Percentiles rank a stretch among this genome's conserved stretches.
Conservation (phyloP, 1,284 basidiomycete species). For the Malassezia restricta region DNA sequence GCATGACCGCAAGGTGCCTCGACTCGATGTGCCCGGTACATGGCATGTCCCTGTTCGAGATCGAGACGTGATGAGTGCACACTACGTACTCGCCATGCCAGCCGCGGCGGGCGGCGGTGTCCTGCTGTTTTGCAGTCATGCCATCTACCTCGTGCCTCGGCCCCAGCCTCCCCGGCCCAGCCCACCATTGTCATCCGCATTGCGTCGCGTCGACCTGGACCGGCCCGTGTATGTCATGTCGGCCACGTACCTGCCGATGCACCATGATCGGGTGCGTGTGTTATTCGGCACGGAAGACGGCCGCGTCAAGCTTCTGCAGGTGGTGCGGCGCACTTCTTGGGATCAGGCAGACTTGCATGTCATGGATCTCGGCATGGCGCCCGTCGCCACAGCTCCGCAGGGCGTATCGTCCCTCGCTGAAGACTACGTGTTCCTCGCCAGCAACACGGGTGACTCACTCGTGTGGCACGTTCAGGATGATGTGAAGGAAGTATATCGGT, state of each 20-base stretch:
- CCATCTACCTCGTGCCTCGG: slow-evolving; percentile 30
- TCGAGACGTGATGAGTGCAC: slow-evolving; percentile 32
- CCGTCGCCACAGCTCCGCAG: slow-evolving; percentile 24
- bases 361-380: slow-evolving; percentile 18
- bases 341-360: slow-evolving; percentile 12
- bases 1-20: not conserved
- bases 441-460: slow-evolving; percentile 28
- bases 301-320: not conserved
- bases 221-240: not conserved
- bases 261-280: not conserved
- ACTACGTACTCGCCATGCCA: slow-evolving; percentile 26
- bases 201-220: slow-evolving; percentile 14
- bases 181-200: not conserved
- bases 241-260: slow-evolving; percentile 3
- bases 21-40: not conserved
- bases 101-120: slow-evolving; percentile 33
- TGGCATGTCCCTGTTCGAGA: slow-evolving; percentile 35
- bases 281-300: not conserved
- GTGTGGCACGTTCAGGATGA: slow-evolving; percentile 13
- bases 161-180: not conserved
- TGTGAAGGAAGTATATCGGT: slow-evolving; percentile 14
- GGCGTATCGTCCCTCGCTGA: slow-evolving; percentile 32
- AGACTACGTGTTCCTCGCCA: slow-evolving; percentile 26
- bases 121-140: slow-evolving; percentile 32
- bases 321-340: not conserved